Conservation (phyloP, 2,329 filamentous ascomycete genomes). For the Cordyceps javanica region DNA sequence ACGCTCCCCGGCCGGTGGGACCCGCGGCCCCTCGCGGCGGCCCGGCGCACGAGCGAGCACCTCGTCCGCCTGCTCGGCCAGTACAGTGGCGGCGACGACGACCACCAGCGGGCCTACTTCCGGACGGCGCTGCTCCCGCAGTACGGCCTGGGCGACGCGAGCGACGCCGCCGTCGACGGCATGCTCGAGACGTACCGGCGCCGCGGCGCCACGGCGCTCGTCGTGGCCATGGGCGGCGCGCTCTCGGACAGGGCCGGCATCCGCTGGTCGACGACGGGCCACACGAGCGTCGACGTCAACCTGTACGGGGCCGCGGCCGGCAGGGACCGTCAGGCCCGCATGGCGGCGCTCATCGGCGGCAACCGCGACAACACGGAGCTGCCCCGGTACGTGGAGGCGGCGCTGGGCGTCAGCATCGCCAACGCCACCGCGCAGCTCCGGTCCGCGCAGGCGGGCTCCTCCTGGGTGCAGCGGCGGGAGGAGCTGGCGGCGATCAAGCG, state of each 20-base stretch:
- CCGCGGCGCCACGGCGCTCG: constrained; percentile 12
- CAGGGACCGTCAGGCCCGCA: not conserved
- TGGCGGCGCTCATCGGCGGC: constrained; percentile 15
- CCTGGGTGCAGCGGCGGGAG: constrained; percentile 20
- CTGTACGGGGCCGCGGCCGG: constrained; percentile 19
- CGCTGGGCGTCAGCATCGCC: constrained; percentile 18
- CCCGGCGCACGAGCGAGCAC: constrained; percentile 16
- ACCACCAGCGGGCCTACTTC: constrained; percentile 15
- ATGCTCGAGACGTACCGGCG: constrained; percentile 12
- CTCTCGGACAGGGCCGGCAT: constrained; percentile 15
- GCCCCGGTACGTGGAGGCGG: constrained; percentile 20
- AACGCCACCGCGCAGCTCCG: constrained; percentile 19
- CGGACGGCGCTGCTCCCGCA: constrained; percentile 13
- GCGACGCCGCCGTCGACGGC: constrained; percentile 13
- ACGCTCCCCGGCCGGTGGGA: constrained; percentile 19
- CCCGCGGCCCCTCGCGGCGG: constrained; percentile 15
- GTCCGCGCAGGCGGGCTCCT: constrained; percentile 15
- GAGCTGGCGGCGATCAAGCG: constrained; percentile 15
- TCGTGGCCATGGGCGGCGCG: constrained; percentile 13
- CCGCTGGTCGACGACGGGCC: constrained; percentile 19
- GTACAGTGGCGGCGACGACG: constrained; percentile 18
- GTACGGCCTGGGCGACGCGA: constrained; percentile 16
- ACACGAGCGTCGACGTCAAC: constrained; percentile 19
- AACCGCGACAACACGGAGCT: constrained; percentile 24
- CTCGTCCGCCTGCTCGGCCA: constrained; percentile 12